Evolutionary conservation across 805 yeast species (phyloP).

Genomic region (Barnettozyma siamensis): DNA sequence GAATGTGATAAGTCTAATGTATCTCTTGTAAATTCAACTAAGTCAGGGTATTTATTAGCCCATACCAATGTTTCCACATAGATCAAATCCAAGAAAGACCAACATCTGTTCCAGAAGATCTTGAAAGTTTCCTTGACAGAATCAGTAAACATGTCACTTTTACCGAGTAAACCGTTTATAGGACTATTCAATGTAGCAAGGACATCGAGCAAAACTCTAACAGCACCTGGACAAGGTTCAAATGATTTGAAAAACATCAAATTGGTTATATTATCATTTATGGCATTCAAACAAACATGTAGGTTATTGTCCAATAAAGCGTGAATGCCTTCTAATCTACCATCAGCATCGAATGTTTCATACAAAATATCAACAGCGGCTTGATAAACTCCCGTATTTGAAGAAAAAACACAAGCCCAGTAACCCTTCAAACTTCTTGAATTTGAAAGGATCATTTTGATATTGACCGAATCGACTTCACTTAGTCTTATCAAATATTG

Average conservation of each 20-base stretch:
- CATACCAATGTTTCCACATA: slow-evolving; percentile 65
- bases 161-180: slow-evolving; percentile 47
- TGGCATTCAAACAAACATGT: slow-evolving; percentile 41
- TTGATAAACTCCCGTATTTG: slow-evolving; percentile 53
- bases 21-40: slow-evolving; percentile 82
- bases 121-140: slow-evolving; percentile 27
- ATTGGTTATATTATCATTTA: slow-evolving; percentile 39
- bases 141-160: slow-evolving; percentile 22
- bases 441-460: slow-evolving; percentile 35
- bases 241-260: slow-evolving; percentile 44
- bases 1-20: slow-evolving; percentile 71
- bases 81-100: slow-evolving; percentile 69
- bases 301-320: slow-evolving; percentile 43
- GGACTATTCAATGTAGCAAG: slow-evolving; percentile 60
- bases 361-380: slow-evolving; percentile 65
- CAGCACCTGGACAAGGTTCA: slow-evolving; percentile 73
- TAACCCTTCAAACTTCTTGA: slow-evolving; percentile 50
- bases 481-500: slow-evolving; percentile 34
- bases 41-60: slow-evolving; percentile 58
- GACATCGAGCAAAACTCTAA: slow-evolving; percentile 71
- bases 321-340: slow-evolving; percentile 70
- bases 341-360: slow-evolving; percentile 74
- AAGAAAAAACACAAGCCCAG: slow-evolving; percentile 71
- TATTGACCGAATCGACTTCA: slow-evolving; percentile 32
- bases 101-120: slow-evolving; percentile 60